Conservation (phyloP, 139 green algal genomes). For the Desmodesmus armatus region DNA sequence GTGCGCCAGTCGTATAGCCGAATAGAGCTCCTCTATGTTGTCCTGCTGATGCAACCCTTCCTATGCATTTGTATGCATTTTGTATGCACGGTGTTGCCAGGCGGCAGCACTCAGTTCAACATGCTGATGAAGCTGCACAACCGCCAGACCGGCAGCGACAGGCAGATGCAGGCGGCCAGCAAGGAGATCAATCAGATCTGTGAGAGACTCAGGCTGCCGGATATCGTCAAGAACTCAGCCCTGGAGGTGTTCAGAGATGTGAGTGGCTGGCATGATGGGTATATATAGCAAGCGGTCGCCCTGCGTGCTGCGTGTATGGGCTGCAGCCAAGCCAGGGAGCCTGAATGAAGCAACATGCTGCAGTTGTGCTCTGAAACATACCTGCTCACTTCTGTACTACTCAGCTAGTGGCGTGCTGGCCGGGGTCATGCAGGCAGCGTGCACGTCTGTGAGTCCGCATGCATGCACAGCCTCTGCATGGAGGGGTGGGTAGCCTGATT, state of each 20-base stretch:
- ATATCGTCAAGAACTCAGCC: constrained; percentile 70
- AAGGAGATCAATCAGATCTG: constrained; percentile 66
- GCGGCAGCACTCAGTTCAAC: constrained; percentile 1
- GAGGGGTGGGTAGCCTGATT: no score
- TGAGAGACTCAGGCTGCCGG: constrained; percentile 67
- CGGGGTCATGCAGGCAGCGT: no score
- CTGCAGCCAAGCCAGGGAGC: neutral
- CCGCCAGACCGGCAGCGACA: constrained; percentile 43
- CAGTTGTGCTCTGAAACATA: no score
- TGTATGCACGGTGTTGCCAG: neutral
- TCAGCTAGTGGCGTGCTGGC: no score
- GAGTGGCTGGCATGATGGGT: neutral
- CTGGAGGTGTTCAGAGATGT: constrained; percentile 71
- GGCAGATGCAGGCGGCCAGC: constrained; percentile 59
- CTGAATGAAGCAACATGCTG: neutral
- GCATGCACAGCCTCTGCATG: no score
- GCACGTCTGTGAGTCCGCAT: no score
- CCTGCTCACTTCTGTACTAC: no score
- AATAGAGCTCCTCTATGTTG: no score
- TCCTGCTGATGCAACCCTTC: neutral
- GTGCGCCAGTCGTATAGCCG: no score
- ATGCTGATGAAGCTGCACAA: constrained; percentile 37
- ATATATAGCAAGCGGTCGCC: neutral
- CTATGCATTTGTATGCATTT: no score
- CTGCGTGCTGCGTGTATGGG: neutral